Percentiles rank a stretch among this genome's conserved stretches.
These are phyloP conservation scores for Saccharum spontaneum DNA, from an alignment of 176 grass and related monocot genomes.

Conservation along the genomic window DNA sequence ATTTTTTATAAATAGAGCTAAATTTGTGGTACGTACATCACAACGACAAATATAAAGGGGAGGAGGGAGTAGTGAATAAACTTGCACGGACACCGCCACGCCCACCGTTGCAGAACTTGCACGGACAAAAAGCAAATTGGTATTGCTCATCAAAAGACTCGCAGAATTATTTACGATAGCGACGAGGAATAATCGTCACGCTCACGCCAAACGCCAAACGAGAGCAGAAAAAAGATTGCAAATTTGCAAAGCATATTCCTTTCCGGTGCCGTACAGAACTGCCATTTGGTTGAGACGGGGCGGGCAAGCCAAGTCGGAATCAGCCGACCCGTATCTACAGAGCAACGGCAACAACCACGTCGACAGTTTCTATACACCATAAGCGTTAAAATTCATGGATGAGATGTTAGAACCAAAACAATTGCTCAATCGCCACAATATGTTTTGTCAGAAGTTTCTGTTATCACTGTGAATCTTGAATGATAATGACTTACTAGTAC, in stretches of 20 bases:
- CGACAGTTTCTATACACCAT: neutral
- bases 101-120: neutral
- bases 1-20: too few species aligned
- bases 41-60: too few species aligned
- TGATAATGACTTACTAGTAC: conserved; percentile 9
- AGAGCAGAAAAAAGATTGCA: neutral
- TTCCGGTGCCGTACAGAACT: neutral
- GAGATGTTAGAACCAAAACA: neutral
- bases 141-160: neutral
- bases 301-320: conserved; percentile 8
- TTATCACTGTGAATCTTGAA: neutral
- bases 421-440: neutral
- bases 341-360: neutral
- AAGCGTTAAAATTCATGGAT: neutral
- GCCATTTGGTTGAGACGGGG: neutral
- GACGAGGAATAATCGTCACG: neutral
- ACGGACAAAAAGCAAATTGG: neutral
- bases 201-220: too few species aligned
- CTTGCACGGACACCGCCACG: neutral
- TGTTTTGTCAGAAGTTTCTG: neutral
- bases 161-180: neutral
- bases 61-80: too few species aligned
- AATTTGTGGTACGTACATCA: too few species aligned
- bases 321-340: neutral
- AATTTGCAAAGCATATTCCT: conserved; percentile 1